Evolutionary conservation across 2,329 filamentous ascomycete species (phyloP).

Genomic region (Aspergillus ustus): DNA sequence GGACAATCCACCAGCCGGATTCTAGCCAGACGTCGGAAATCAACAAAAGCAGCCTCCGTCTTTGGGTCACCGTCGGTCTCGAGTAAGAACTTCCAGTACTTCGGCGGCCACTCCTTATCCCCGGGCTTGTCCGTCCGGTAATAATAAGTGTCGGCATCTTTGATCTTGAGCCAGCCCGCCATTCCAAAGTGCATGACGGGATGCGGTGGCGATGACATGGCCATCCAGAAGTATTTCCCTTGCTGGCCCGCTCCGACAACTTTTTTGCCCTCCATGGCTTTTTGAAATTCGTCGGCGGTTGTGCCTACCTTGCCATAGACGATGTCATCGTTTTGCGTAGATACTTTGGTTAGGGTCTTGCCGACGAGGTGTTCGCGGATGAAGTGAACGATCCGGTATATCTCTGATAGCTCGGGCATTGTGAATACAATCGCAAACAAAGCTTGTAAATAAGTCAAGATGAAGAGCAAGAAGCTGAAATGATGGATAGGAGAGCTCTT

Average conservation of each 20-base stretch:
- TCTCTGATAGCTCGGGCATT: slow-evolving; percentile 61
- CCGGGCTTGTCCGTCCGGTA: slow-evolving; percentile 69
- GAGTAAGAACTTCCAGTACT: slow-evolving; percentile 84
- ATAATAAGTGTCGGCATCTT: slow-evolving; percentile 75
- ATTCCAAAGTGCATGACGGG: slow-evolving; percentile 85
- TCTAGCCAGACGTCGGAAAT: slow-evolving; percentile 76
- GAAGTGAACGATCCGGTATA: slow-evolving; percentile 85
- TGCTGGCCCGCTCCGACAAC: slow-evolving; percentile 76
- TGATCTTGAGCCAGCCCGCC: slow-evolving; percentile 86
- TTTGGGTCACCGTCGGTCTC: slow-evolving; percentile 66
- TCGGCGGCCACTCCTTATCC: slow-evolving; percentile 79
- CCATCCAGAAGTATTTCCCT: slow-evolving; percentile 96
- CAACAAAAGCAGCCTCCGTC: slow-evolving; percentile 78
- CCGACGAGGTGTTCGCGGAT: slow-evolving; percentile 82
- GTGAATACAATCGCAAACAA: not conserved
- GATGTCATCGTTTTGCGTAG: slow-evolving; percentile 77
- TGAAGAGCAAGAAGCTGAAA: not conserved
- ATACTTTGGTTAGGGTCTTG: slow-evolving; percentile 73
- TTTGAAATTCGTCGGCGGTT: slow-evolving; percentile 73
- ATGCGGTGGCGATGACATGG: slow-evolving; percentile 78
- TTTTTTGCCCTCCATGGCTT: slow-evolving; percentile 74
- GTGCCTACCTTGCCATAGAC: slow-evolving; percentile 92
- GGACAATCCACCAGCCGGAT: slow-evolving; percentile 82
- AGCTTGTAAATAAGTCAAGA: not conserved
- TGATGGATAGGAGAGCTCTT: not conserved